Base-by-base conservation (phyloP, 371 early-diverging fungal genomes). In the Syncephalastrum monosporum region DNA sequence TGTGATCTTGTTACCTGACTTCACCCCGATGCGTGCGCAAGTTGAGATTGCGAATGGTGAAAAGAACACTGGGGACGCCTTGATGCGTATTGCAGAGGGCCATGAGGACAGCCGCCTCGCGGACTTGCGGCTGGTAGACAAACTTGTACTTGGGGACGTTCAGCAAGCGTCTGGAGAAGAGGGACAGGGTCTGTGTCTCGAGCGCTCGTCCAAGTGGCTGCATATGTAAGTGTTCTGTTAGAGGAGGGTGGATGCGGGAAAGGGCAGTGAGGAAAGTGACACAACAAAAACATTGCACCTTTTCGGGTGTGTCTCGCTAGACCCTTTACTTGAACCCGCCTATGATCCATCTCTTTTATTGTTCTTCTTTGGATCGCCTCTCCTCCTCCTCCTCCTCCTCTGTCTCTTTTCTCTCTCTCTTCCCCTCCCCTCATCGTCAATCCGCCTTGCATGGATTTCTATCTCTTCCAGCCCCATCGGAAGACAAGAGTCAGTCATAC, bases 1-100 rank as follows among this genome's bases (percentile, higher is more conserved):
- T 13, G 12, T 16, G 15, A 59, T 5, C 5, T 16, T 12, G 56
- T 27, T 69, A 87, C 86, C 86, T 86, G 45, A 90, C 84, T 65
- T 94, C 93, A 15, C 94, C 93, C 15, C 79, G 82, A 69, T 95
- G 95, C 14, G 82, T 72, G 33, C 88, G 71, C 68, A 96, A 68
- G 42, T 76, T 75, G 15, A 66, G 66, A 55, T 86, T 83, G 29
- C 96, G 82, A 8, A 93, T 81, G 8, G 94, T 93, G 63, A 96
- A 92, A 23, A 96, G 61, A 13, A 96, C 74, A 54, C 87, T 83
- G 1, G 89, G 86, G 43, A 80, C 67, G 8, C 77, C 84, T 24
- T 87, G 58, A 33, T 33, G 38, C 5, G 82, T 83, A 25, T 63
- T 47, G 59, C 92, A 92, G 16, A 95, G 75, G 0, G 91, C 90